A percentile compares a stretch with the other conserved stretches of the same genome.
These are phyloP conservation scores for Annulohypoxylon nitens DNA, from an alignment of 495 filamentous ascomycete species.

Conservation along the genomic window DNA sequence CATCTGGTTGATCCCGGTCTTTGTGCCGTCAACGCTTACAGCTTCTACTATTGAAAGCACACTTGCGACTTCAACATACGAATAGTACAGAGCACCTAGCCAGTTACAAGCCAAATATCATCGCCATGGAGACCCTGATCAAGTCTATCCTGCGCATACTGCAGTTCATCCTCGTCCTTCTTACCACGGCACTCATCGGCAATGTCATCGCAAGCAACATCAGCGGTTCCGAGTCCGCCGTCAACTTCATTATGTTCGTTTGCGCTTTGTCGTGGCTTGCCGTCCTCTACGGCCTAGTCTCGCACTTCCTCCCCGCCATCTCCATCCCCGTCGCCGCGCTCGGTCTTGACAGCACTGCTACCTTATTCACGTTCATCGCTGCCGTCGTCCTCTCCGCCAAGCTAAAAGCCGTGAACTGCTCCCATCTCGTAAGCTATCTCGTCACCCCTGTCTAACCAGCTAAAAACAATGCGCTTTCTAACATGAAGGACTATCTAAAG, in stretches of 20 bases:
- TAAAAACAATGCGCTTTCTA: slow-evolving; percentile 4
- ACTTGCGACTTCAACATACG: neutral
- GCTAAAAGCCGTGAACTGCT: slow-evolving; percentile 59
- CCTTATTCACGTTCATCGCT: slow-evolving; percentile 61
- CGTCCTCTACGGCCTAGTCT: slow-evolving; percentile 54
- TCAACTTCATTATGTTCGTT: slow-evolving; percentile 67
- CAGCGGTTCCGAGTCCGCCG: slow-evolving; percentile 55
- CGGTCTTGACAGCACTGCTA: slow-evolving; percentile 55
- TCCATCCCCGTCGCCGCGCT: slow-evolving; percentile 55
- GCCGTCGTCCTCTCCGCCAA: slow-evolving; percentile 64
- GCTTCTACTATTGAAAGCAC: neutral
- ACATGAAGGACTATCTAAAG: slow-evolving; percentile 23
- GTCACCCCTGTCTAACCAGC: neutral
- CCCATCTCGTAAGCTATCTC: slow-evolving; percentile 36
- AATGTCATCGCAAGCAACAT: slow-evolving; percentile 63
- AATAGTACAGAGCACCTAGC: neutral
- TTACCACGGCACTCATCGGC: slow-evolving; percentile 63
- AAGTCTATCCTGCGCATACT: slow-evolving; percentile 54
- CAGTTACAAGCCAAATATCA: neutral
- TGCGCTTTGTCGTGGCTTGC: slow-evolving; percentile 60
- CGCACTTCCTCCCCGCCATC: slow-evolving; percentile 50
- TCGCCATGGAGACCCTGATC: slow-evolving; percentile 55
- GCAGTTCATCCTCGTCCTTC: slow-evolving; percentile 59
- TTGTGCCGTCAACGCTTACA: slow-evolving; percentile 14
- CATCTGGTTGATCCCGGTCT: slow-evolving; percentile 1